These are phyloP conservation scores for Drechslerella stenobrocha DNA, from an alignment of 2,329 filamentous ascomycete genomes.

Conservation along the genomic window DNA sequence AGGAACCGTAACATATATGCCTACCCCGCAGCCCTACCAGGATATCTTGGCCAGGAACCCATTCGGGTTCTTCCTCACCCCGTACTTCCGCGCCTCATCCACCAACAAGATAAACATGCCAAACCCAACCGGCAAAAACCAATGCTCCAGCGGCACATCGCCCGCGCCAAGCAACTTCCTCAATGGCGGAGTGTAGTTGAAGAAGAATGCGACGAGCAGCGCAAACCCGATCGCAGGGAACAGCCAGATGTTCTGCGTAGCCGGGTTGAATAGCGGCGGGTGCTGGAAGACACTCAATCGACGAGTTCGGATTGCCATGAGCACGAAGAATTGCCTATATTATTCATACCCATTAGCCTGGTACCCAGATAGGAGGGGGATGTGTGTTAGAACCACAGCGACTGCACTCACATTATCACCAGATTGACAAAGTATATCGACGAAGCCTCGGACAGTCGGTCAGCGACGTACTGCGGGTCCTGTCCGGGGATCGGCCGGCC, in stretches of 20 bases:
- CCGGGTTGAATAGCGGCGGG: slow-evolving; percentile 67
- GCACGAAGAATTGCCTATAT: slow-evolving; percentile 61
- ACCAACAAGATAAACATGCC: slow-evolving; percentile 67
- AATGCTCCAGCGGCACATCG: slow-evolving; percentile 70
- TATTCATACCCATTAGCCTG: slow-evolving; percentile 49
- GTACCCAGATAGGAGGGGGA: slow-evolving; percentile 2
- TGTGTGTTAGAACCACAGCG: slow-evolving; percentile 4
- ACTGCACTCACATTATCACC: slow-evolving; percentile 72
- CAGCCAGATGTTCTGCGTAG: slow-evolving; percentile 69
- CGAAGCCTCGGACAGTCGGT: slow-evolving; percentile 66
- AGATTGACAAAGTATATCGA: slow-evolving; percentile 80
- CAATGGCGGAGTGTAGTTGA: slow-evolving; percentile 67
- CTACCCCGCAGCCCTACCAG: slow-evolving; percentile 60
- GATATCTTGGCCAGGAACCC: slow-evolving; percentile 65
- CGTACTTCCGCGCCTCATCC: slow-evolving; percentile 69
- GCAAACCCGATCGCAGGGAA: slow-evolving; percentile 73
- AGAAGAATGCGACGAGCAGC: slow-evolving; percentile 70
- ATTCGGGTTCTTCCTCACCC: slow-evolving; percentile 64
- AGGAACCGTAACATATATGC: not conserved
- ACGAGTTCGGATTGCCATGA: slow-evolving; percentile 65
- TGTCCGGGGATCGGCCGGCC: slow-evolving; percentile 58
- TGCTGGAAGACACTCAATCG: slow-evolving; percentile 72
- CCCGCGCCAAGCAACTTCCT: slow-evolving; percentile 66
- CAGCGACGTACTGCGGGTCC: slow-evolving; percentile 62
- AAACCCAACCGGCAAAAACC: slow-evolving; percentile 75